phyloP scores from a whole-genome alignment of 2,329 filamentous ascomycete genomes.

The Nemania sp. region DNA sequence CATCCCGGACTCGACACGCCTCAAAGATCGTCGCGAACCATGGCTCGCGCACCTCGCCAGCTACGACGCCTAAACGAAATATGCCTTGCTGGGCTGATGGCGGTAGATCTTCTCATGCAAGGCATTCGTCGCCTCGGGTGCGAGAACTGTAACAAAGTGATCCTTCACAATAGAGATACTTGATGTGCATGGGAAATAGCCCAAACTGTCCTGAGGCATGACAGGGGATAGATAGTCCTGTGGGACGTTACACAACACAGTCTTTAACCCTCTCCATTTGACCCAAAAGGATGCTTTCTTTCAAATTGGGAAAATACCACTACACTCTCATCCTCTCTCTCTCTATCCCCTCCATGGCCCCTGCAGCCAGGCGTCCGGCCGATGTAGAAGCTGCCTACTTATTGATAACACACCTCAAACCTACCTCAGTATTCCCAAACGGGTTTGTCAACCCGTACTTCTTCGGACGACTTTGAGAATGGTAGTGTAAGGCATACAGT shows the following conservation, averaged over 20 bases:
- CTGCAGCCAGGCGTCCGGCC: neutral
- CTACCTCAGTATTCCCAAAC: neutral
- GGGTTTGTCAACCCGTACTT: neutral
- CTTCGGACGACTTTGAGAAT: neutral
- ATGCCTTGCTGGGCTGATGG: conserved; percentile 16
- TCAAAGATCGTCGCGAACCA: conserved; percentile 4
- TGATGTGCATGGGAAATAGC: neutral
- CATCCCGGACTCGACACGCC: conserved; percentile 1
- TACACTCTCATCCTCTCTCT: neutral
- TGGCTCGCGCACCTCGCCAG: neutral
- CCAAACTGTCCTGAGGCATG: neutral
- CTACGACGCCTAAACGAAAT: conserved; percentile 1
- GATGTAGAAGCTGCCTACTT: neutral
- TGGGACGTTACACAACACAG: neutral
- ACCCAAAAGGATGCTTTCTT: neutral
- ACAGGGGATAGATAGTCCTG: neutral
- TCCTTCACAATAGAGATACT: neutral
- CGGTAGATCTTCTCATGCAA: conserved; percentile 3
- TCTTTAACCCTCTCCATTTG: neutral
- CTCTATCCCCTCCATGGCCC: neutral
- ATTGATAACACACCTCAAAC: neutral
- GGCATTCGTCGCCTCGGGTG: neutral
- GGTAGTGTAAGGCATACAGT: too few relatives aligned
- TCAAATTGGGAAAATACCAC: neutral
- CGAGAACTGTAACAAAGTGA: too few relatives aligned